A percentile compares a stretch with the other conserved stretches of the same genome.
These are phyloP conservation scores for Fusarium ramigenum DNA, from an alignment of 2,329 filamentous ascomycete species.

Conservation along the genomic window DNA sequence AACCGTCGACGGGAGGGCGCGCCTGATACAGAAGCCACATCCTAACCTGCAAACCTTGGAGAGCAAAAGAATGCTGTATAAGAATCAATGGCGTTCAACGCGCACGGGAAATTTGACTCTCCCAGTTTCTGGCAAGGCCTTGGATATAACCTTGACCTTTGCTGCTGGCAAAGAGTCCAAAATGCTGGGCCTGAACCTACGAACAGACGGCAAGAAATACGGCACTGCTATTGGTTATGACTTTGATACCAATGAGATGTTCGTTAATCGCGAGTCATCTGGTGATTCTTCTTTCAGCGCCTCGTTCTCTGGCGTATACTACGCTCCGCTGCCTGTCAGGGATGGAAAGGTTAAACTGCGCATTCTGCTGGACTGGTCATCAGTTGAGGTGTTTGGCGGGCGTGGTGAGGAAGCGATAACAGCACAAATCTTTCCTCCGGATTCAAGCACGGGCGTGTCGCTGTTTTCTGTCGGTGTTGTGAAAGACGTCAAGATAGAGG, in stretches of 20 bases:
- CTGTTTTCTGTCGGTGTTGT: background rate
- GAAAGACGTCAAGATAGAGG: background rate
- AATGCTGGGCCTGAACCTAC: background rate
- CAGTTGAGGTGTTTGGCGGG: background rate
- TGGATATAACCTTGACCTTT: background rate
- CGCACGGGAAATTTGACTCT: background rate
- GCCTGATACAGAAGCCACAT: background rate
- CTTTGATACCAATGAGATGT: background rate
- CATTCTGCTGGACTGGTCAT: background rate
- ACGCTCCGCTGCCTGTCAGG: background rate
- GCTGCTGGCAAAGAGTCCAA: background rate
- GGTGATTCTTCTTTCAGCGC: background rate
- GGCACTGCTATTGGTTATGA: background rate
- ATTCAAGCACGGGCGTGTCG: background rate
- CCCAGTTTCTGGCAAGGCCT: background rate
- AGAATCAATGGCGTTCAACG: background rate
- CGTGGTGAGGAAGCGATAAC: background rate
- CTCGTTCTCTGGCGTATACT: background rate
- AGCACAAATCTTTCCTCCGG: background rate
- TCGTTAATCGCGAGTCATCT: background rate
- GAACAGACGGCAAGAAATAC: background rate
- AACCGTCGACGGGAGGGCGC: fast-evolving
- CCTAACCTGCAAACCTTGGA: background rate
- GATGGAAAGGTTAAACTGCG: background rate
- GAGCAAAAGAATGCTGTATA: background rate